Evolutionary conservation across 2,329 filamentous ascomycete species (phyloP), one percentile per base, ranked within the genome.

Genomic region (Fusarium foetens): DNA sequence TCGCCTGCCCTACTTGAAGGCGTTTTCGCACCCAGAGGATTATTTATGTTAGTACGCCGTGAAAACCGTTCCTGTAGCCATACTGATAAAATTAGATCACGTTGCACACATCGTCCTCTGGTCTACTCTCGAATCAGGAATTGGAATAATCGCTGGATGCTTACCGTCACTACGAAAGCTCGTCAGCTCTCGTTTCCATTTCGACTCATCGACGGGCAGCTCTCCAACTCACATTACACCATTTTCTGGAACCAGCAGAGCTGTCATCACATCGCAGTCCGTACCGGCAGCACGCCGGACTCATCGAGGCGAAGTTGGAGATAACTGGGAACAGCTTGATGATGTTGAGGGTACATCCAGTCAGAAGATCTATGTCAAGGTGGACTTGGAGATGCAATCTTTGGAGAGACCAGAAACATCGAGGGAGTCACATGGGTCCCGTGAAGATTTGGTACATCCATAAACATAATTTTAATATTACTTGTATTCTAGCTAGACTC

Each of bases 71-170:
- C 25, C 25, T 25, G 25, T 25, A 25, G 25, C 25, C 6, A 1
- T 16, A 17, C 51, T 61, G 25, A 60, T 23, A 19, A 2, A 3
- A 1, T 3, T 21, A 74, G 72, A 74, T 4, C 35, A 74, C 8
- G 58, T 70, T 4, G 43, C 52, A 3, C 52, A 70, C 8, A 70
- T 68, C 3, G 43, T 63, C 4, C 21, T 74, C 2, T 74, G 72
- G 72, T 72, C 71, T 3, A 58, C 62, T 4, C 14, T 74, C 1
- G 72, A 74, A 39, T 74, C 68, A 2, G 72, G 72, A 13, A 72
- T 68, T 3, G 72, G 72, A 27, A 74, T 74, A 0, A 46, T 62
- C 4, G 72, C 71, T 3, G 55, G 68, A 0, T 74, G 65, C 17
- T 25, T 74, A 6, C 72, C 72, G 1, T 54, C 72, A 5, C 43